Base-by-base conservation (phyloP, 345 rosid species). In the Brassica carinata region DNA sequence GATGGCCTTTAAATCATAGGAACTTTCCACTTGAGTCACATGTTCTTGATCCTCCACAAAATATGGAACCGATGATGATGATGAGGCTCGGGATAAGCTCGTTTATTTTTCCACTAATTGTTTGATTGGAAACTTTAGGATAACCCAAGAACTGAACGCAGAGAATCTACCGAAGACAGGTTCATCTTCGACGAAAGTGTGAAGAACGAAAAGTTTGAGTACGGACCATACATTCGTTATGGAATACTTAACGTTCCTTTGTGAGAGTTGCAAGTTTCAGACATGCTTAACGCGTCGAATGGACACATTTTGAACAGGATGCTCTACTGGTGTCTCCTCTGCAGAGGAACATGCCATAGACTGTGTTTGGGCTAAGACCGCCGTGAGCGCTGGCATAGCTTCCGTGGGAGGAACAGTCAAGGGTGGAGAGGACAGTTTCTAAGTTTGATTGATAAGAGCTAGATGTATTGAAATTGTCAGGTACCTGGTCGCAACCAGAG, bases 261-360 rank as follows among this genome's bases (percentile, higher is more conserved):
- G 2, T 71, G 7, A 17, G 0, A 13, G 0, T 76, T 77, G 53
- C 92, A 87, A 0, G 0, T 7, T 19, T 15, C 17, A 7, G 4
- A 1, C 19, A 82, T 10, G 0, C 68, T 0, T 3, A 2, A 36
- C 1, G 69, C 2, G 85, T 82, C 3, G 5, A 26, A 0, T 0
- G 10, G 17, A 85, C 88, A 27, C 90, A 89, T 11, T 63, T 14
- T 61, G 26, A 59, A 71, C 92, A 90, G 19, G 38, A n/a, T 11
- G 67, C 18, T 10, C 14, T 14, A 29, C 33, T 30, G 67, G 73
- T 59, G 53, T 85, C 84, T 4, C 85, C 87, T 1, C 80, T 78
- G 72, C 89, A 85, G 11, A 84, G 81, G 34, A 81, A 87, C 73
- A 84, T 81, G 19, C 82, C 77, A 64, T 65, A 64, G 31, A 78